Conservation (phyloP, 2,329 filamentous ascomycete species). For the Aspergillus felis region DNA sequence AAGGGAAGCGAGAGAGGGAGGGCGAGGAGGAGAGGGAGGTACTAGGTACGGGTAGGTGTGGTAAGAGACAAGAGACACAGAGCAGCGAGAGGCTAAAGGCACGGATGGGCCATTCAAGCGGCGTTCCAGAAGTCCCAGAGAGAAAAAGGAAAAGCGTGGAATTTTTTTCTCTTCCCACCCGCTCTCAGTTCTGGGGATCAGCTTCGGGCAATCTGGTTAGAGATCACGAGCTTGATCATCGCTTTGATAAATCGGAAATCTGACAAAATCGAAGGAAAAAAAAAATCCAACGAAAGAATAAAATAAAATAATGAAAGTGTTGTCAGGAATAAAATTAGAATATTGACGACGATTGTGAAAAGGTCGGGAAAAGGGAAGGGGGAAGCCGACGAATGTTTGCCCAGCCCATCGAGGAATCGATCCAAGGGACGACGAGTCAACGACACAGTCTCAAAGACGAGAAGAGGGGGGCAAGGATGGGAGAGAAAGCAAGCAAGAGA, state of each 20-base stretch:
- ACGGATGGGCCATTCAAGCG: conserved; percentile 25
- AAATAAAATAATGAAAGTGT: not conserved
- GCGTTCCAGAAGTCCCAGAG: conserved; percentile 19
- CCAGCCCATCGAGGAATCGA: not conserved
- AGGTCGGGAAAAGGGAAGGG: conserved; percentile 1
- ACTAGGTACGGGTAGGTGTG: too few relatives aligned
- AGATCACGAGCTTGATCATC: not conserved
- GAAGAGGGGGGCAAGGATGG: not conserved
- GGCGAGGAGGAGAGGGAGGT: conserved; percentile 8
- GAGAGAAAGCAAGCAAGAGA: not conserved
- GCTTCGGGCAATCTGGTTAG: not conserved
- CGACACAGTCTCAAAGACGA: not conserved
- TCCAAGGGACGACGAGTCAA: too few relatives aligned
- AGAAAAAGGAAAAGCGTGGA: conserved; percentile 26
- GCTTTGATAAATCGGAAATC: not conserved
- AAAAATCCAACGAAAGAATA: not conserved
- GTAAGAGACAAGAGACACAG: not conserved
- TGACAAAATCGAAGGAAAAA: not conserved
- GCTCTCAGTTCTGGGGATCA: conserved; percentile 2
- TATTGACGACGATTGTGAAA: not conserved
- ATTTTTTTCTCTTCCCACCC: conserved; percentile 15
- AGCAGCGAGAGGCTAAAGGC: conserved; percentile 18
- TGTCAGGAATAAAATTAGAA: not conserved
- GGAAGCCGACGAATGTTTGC: not conserved
- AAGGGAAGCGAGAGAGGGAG: conserved; percentile 10